A percentile compares a stretch with the other conserved stretches of the same genome.
phyloP scores from a whole-genome alignment of 163 green algal genomes.

The Chlorella variabilis region DNA sequence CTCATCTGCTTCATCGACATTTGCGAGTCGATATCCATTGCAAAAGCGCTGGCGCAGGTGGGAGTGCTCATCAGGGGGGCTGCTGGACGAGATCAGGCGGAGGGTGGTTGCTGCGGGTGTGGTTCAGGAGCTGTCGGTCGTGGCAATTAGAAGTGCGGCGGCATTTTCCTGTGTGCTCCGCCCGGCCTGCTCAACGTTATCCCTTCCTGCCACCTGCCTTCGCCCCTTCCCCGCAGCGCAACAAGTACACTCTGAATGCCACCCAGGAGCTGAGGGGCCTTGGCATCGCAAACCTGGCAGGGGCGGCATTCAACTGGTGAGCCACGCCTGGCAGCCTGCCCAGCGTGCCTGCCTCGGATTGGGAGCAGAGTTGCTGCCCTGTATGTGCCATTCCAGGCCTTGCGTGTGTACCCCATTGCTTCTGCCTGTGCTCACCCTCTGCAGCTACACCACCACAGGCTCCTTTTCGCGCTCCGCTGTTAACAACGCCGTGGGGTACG shows the following conservation, averaged over 20 bases:
- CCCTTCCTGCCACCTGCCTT: too few species aligned
- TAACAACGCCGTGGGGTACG: slow-evolving; percentile 77
- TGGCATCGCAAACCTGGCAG: slow-evolving; percentile 90
- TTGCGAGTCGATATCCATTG: slow-evolving; percentile 82
- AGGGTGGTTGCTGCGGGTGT: too few species aligned
- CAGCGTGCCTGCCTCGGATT: too few species aligned
- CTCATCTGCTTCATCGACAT: slow-evolving; percentile 75
- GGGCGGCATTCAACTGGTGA: slow-evolving; percentile 76
- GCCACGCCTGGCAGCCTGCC: too few species aligned
- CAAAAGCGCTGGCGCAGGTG: slow-evolving; percentile 64
- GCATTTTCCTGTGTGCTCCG: too few species aligned
- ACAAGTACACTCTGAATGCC: slow-evolving; percentile 51
- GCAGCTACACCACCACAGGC: slow-evolving; percentile 89
- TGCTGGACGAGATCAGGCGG: too few species aligned
- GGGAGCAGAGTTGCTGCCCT: background rate
- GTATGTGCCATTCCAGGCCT: background rate
- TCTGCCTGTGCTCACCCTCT: too few species aligned
- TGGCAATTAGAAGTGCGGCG: too few species aligned
- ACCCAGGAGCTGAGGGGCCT: slow-evolving; percentile 92
- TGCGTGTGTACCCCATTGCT: background rate
- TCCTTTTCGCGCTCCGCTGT: slow-evolving; percentile 88
- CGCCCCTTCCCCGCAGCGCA: background rate
- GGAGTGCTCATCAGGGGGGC: too few species aligned
- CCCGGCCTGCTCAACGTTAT: too few species aligned
- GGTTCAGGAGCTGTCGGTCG: too few species aligned